Percentiles rank a stretch among this genome's conserved stretches.
Evolutionary conservation across 164 flowering plant species (phyloP).

Genomic region (Liquidambar formosana): DNA sequence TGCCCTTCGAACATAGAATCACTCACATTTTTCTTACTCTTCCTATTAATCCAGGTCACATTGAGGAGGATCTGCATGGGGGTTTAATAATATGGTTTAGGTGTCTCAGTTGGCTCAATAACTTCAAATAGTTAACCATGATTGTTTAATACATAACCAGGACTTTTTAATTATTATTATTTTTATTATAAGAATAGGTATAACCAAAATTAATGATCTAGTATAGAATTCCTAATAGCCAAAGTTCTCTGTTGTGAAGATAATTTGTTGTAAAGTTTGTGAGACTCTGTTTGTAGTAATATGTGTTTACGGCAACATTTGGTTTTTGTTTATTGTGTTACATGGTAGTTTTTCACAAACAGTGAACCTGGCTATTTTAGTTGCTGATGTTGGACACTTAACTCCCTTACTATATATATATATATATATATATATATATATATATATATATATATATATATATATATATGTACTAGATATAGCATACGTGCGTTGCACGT

Average conservation of each 20-base stretch:
- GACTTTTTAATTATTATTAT: not conserved
- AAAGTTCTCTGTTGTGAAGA: not conserved
- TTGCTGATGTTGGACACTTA: not conserved
- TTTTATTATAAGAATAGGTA: too few relatives aligned
- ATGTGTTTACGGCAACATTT: not conserved
- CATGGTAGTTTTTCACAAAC: not conserved
- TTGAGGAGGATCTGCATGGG: not conserved
- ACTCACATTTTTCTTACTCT: not conserved
- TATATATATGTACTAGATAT: too few relatives aligned
- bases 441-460: too few relatives aligned
- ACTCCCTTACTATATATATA: too few relatives aligned
- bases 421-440: too few relatives aligned
- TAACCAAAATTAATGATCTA: not conserved
- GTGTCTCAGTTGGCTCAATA: not conserved
- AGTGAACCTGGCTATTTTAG: not conserved
- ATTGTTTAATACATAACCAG: not conserved
- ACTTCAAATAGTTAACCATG: not conserved
- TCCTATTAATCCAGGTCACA: not conserved
- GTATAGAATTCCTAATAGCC: not conserved
- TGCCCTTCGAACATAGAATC: not conserved
- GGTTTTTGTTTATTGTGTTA: not conserved
- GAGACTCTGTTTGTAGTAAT: not conserved
- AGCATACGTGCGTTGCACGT: too few relatives aligned
- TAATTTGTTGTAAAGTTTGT: not conserved
- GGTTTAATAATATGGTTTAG: not conserved